phyloP scores from a whole-genome alignment of 495 filamentous ascomycete genomes.

The Jackrogersella minutella region DNA sequence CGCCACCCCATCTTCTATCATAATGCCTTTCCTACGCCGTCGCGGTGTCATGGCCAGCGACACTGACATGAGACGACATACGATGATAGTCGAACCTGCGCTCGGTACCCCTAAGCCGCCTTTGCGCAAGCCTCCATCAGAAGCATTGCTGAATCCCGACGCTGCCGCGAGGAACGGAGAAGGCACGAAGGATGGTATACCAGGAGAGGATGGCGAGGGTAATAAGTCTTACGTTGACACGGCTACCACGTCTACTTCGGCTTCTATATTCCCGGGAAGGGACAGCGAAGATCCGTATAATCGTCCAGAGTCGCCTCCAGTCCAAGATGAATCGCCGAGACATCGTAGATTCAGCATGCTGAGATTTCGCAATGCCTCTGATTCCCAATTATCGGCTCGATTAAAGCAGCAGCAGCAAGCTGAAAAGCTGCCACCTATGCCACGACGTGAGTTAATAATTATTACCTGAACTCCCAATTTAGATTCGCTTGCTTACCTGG shows the following conservation, averaged over 20 bases:
- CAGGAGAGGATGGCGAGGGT: conserved; percentile 22
- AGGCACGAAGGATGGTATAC: conserved; percentile 1
- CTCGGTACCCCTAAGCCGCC: conserved; percentile 40
- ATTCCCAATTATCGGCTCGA: conserved; percentile 84
- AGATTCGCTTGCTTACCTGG: conserved; percentile 18
- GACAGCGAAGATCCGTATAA: conserved; percentile 45
- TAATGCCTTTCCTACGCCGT: conserved; percentile 61
- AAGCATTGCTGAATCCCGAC: conserved; percentile 25
- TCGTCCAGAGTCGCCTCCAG: conserved; percentile 47
- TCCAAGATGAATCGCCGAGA: conserved; percentile 59
- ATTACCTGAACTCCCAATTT: neutral
- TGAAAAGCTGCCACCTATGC: conserved; percentile 72
- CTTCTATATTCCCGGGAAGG: conserved; percentile 30
- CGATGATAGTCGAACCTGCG: conserved; percentile 47
- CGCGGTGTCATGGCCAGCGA: conserved; percentile 60
- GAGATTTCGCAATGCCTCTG: conserved; percentile 90
- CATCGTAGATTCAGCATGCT: conserved; percentile 86
- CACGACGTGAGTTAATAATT: conserved; percentile 64
- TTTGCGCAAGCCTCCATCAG: conserved; percentile 29
- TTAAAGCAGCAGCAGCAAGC: conserved; percentile 74
- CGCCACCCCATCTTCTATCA: conserved; percentile 9
- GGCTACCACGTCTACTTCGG: conserved; percentile 28
- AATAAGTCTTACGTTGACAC: conserved; percentile 34
- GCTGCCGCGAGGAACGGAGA: conserved; percentile 21
- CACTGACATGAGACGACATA: conserved; percentile 58